Evolutionary conservation across 257 asterid species (phyloP).

Genomic region (Solanum appendiculatum): DNA sequence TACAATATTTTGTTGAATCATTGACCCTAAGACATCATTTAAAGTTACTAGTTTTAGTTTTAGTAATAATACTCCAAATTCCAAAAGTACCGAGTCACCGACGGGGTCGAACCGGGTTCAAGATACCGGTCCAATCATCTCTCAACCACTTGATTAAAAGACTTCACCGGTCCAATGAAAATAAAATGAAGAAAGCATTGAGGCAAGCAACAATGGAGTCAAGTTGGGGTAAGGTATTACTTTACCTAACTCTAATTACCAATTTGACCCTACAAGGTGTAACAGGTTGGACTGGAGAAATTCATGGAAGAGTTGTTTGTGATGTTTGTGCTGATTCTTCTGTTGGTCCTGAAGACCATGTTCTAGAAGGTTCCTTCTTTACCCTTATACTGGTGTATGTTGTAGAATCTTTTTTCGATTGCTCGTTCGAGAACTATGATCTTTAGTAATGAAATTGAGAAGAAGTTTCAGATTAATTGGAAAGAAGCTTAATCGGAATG

Average conservation of each 20-base stretch:
- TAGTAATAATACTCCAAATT: neutral
- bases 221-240: slow-evolving; percentile 9
- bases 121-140: neutral
- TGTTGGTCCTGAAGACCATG: slow-evolving; percentile 83
- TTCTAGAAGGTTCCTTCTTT: slow-evolving; percentile 35
- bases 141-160: neutral
- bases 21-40: too few relatives aligned
- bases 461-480: neutral
- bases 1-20: too few relatives aligned
- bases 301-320: slow-evolving; percentile 79
- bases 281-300: slow-evolving; percentile 77
- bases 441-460: neutral
- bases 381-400: neutral
- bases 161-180: neutral
- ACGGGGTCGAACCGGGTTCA: neutral
- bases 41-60: too few relatives aligned
- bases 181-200: neutral
- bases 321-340: slow-evolving; percentile 93
- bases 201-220: slow-evolving; percentile 22
- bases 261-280: slow-evolving; percentile 18
- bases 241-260: slow-evolving; percentile 1
- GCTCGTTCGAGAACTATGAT: neutral
- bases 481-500: neutral
- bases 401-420: neutral
- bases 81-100: neutral